Base-by-base conservation (phyloP, 148 eudicot species). In the Silene conica region DNA sequence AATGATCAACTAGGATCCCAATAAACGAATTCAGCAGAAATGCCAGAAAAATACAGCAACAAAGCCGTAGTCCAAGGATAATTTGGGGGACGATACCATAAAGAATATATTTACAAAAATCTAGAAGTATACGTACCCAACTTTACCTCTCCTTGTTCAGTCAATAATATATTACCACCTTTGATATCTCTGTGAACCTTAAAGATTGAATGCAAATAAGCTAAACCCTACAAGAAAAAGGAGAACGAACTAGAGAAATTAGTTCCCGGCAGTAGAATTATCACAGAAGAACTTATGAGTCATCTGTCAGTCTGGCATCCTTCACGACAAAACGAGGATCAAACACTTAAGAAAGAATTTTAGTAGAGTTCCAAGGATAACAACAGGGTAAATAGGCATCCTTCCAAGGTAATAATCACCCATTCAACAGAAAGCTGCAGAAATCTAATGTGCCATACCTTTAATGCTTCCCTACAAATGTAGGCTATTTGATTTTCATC, bases 121-220 rank as follows among this genome's bases (percentile, higher is more conserved):
- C 12, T 7, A 43, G 8, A 82, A 54, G 50, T 55, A 61, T 75
- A 84, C 94, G 78, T 70, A 95, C 97, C 98, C 83, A 95, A 81
- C 83, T 95, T 95, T 73, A 95, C 97, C 82, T 95, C 98, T 73
- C 98, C 98, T 90, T 95, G 98, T 68, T 95, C 98, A 46, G 98
- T 92, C 90, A 95, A 84, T 85, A 95, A 82, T 70, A 95, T 90
- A 75, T 92, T 95, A 79, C 98, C 98, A 71, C 98, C 97, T 83
- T 95, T 95, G 31, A 92, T 95, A 87, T 95, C 98, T 82, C 98
- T 86, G 77, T 95, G 98, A 66, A 95, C 97, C 87, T 92, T 95
- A 81, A 88, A 88, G 77, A 95, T 95, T 31, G 98, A 95, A 80
- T 95, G 98, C 90, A 95, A 85, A 80, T 95, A 95, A 16, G 96